Conservation (phyloP, 116 monocot species). For the Posidonia oceanica region DNA sequence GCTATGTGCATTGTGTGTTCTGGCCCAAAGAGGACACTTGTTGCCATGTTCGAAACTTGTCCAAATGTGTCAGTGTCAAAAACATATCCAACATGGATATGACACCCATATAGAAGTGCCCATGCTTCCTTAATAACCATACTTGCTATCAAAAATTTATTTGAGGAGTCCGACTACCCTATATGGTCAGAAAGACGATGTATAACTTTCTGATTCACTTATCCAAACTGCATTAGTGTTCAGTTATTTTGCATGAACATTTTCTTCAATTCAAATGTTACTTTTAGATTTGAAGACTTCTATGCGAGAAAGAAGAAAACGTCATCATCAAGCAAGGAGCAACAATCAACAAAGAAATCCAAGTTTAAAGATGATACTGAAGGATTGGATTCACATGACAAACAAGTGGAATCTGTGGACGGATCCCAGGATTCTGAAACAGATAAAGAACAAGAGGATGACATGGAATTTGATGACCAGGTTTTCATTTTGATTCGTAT, state of each 20-base stretch:
- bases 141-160: not conserved
- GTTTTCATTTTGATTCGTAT: slow-evolving; percentile 9
- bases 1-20: no score
- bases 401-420: slow-evolving; percentile 9
- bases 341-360: slow-evolving; percentile 12
- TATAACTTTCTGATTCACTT: not conserved
- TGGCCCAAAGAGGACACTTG: no score
- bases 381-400: not conserved
- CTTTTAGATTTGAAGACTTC: slow-evolving; percentile 69
- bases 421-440: slow-evolving; percentile 20
- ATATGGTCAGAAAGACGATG: not conserved
- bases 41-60: no score
- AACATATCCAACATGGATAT: no score
- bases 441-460: slow-evolving; percentile 39
- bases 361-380: slow-evolving; percentile 7
- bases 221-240: not conserved
- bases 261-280: not conserved
- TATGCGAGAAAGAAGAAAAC: slow-evolving; percentile 39
- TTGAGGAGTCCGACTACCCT: not conserved
- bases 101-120: no score
- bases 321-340: slow-evolving; percentile 10
- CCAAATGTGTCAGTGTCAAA: no score
- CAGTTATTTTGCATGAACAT: not conserved
- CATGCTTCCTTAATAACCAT: no score
- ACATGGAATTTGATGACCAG: slow-evolving; percentile 19